These are phyloP conservation scores for Pachysandra terminalis DNA, from an alignment of 164 flowering plant genomes.

Conservation along the genomic window DNA sequence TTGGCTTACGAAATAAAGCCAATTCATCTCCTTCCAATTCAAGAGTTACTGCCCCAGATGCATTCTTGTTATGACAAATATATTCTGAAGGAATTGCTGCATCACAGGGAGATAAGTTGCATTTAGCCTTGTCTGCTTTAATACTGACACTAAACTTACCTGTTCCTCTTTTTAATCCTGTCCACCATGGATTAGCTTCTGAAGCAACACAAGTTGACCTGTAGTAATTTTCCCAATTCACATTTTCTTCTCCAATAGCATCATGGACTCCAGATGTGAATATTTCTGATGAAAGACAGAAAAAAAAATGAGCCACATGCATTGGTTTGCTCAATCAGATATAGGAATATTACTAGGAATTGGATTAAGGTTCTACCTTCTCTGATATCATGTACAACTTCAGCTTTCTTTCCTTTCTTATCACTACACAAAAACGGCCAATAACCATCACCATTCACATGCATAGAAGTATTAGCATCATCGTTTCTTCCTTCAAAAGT, in stretches of 20 bases:
- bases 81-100: not conserved
- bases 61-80: constrained; percentile 1
- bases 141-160: not conserved
- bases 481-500: constrained; percentile 15
- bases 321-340: not conserved
- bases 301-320: constrained; percentile 8
- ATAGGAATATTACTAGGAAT: not conserved
- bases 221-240: constrained; percentile 10
- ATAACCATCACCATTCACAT: constrained; percentile 9
- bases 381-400: constrained; percentile 4
- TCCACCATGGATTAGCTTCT: constrained; percentile 8
- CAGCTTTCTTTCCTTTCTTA: constrained; percentile 28
- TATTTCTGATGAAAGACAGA: constrained; percentile 11
- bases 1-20: constrained; percentile 8
- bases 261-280: constrained; percentile 15
- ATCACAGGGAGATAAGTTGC: constrained; percentile 5
- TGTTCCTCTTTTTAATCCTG: constrained; percentile 7
- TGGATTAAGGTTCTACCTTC: constrained; percentile 14
- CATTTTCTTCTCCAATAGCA: constrained; percentile 12
- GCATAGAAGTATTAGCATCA: constrained; percentile 9
- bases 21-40: constrained; percentile 13
- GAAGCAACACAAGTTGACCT: constrained; percentile 11
- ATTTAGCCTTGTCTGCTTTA: constrained; percentile 8
- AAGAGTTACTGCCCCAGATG: constrained; percentile 16
- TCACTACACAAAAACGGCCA: constrained; percentile 9